phyloP scores from a whole-genome alignment of 2,329 filamentous ascomycete genomes.

The Emmonsia crescens region DNA sequence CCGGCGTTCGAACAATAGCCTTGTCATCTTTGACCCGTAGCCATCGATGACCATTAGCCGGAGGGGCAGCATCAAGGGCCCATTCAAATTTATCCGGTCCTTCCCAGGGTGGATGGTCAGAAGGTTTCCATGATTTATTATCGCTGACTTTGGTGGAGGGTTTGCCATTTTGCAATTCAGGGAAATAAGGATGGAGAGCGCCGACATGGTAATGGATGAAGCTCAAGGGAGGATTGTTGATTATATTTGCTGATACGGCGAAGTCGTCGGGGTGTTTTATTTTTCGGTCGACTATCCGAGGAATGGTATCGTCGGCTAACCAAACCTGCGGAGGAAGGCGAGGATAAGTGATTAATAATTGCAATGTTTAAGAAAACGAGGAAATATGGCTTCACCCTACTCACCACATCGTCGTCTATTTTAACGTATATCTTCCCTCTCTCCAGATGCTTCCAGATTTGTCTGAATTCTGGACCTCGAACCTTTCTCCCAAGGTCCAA shows the following conservation, averaged over 20 bases:
- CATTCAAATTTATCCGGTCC: constrained; percentile 5
- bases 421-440: constrained; percentile 33
- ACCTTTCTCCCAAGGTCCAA: constrained; percentile 27
- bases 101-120: constrained; percentile 7
- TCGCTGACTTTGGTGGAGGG: constrained; percentile 2
- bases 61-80: constrained; percentile 1
- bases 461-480: constrained; percentile 25
- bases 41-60: constrained; percentile 31
- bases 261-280: constrained; percentile 41
- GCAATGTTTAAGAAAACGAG: background rate
- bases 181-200: constrained; percentile 44
- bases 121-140: constrained; percentile 7
- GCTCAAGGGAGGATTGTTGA: constrained; percentile 46
- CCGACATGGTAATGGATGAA: constrained; percentile 46
- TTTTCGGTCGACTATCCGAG: constrained; percentile 44
- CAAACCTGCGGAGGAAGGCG: constrained; percentile 1
- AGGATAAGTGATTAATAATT: background rate
- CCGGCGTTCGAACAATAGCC: constrained; percentile 35
- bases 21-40: constrained; percentile 31
- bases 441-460: constrained; percentile 18
- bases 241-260: constrained; percentile 45
- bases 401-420: constrained; percentile 37
- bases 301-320: constrained; percentile 14
- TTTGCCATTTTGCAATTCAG: constrained; percentile 27
- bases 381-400: background rate